Percentiles rank a stretch among this genome's conserved stretches.
phyloP scores from a whole-genome alignment of 768 basidiomycete genomes.

The Mycena epipterygia region DNA sequence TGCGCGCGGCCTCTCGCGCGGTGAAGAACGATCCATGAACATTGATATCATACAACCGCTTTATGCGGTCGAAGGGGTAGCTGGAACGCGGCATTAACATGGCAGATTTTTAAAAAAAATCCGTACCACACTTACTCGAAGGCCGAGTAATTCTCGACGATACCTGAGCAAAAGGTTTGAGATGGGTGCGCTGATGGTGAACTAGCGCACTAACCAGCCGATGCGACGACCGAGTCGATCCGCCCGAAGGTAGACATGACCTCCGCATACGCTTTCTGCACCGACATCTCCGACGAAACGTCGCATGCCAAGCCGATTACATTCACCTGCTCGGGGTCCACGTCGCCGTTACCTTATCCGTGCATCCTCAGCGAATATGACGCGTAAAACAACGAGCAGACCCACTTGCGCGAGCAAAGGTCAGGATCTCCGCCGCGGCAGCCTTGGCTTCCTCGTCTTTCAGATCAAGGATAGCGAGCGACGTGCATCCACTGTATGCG shows the following conservation, averaged over 20 bases:
- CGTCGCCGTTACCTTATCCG: conserved; percentile 63
- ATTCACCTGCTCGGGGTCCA: conserved; percentile 68
- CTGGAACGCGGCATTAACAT: conserved; percentile 49
- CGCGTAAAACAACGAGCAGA: conserved; percentile 32
- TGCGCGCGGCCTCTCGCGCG: conserved; percentile 93
- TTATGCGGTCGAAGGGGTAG: conserved; percentile 89
- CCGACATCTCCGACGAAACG: conserved; percentile 85
- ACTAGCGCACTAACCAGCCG: conserved; percentile 74
- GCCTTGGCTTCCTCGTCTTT: conserved; percentile 74
- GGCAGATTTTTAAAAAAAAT: conserved; percentile 2
- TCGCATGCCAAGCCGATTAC: conserved; percentile 88
- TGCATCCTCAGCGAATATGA: conserved; percentile 31
- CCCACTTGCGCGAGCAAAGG: conserved; percentile 45
- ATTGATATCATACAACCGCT: conserved; percentile 91
- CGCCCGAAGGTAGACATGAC: conserved; percentile 77
- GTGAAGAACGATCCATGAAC: conserved; percentile 96
- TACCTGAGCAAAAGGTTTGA: conserved; percentile 60
- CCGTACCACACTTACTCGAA: conserved; percentile 71
- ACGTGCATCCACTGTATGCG: conserved; percentile 77
- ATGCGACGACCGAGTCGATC: conserved; percentile 88
- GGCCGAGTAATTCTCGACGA: conserved; percentile 90
- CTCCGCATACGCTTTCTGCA: conserved; percentile 77
- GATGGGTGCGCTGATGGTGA: background rate
- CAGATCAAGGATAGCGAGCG: conserved; percentile 86
- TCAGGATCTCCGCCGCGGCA: conserved; percentile 76